Evolutionary conservation across 1,284 basidiomycete species (phyloP).

Genomic region (Melampsora occidentalis): DNA sequence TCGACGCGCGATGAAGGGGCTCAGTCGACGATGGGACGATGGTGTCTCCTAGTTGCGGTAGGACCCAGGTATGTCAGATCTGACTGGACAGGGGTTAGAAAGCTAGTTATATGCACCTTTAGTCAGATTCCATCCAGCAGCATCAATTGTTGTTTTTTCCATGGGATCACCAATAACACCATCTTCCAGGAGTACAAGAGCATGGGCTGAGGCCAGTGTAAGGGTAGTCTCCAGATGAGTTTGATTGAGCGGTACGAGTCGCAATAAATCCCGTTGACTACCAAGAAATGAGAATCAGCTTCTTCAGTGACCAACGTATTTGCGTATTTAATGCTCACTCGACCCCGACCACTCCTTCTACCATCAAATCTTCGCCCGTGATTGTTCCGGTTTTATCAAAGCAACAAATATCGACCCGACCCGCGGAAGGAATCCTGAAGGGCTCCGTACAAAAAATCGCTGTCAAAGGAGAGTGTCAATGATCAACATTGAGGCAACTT

Average conservation of each 20-base stretch:
- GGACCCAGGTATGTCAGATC: neutral
- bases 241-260: slow-evolving; percentile 74
- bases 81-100: too few relatives aligned
- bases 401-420: slow-evolving; percentile 91
- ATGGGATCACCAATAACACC: slow-evolving; percentile 97
- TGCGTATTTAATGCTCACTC: slow-evolving; percentile 61
- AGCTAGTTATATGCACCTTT: slow-evolving; percentile 60
- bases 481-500: neutral
- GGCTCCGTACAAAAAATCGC: slow-evolving; percentile 97
- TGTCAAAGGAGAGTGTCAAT: slow-evolving; percentile 51
- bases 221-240: slow-evolving; percentile 74
- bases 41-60: slow-evolving; percentile 61
- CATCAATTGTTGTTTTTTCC: slow-evolving; percentile 94
- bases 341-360: slow-evolving; percentile 84
- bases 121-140: slow-evolving; percentile 81
- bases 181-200: slow-evolving; percentile 81
- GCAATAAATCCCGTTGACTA: slow-evolving; percentile 58
- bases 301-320: slow-evolving; percentile 48
- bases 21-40: slow-evolving; percentile 60
- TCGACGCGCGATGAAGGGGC: slow-evolving; percentile 52
- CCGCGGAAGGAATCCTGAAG: slow-evolving; percentile 89
- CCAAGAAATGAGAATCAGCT: slow-evolving; percentile 46
- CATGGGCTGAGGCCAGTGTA: slow-evolving; percentile 90
- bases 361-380: slow-evolving; percentile 87
- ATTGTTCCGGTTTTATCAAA: slow-evolving; percentile 98